phyloP scores from a whole-genome alignment of 345 rosid genomes.

The Hypericum perforatum region DNA sequence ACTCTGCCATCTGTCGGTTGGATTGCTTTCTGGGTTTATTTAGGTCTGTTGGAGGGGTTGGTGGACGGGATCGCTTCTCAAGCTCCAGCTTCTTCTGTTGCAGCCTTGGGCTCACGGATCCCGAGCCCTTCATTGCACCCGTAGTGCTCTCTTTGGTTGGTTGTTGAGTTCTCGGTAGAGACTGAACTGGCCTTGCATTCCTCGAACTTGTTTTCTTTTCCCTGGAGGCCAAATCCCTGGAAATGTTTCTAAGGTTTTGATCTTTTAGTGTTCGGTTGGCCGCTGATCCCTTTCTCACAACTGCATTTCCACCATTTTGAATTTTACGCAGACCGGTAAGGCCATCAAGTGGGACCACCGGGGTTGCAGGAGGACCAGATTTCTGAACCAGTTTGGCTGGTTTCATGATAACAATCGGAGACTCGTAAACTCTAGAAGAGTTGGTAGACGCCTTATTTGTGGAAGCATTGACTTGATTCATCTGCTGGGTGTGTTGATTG shows the following conservation, averaged over 20 bases:
- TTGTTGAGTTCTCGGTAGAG: conserved; percentile 40
- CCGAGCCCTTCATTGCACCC: conserved; percentile 40
- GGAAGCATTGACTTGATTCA: conserved; percentile 23
- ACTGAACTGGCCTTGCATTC: conserved; percentile 24
- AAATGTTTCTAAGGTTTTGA: conserved; percentile 32
- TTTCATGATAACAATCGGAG: conserved; percentile 95
- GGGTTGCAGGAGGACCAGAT: conserved; percentile 44
- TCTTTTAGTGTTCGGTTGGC: conserved; percentile 34
- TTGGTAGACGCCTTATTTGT: conserved; percentile 20
- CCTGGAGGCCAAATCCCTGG: conserved; percentile 29
- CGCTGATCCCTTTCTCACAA: conserved; percentile 26
- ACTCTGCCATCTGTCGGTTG: conserved; percentile 33
- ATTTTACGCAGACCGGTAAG: conserved; percentile 35
- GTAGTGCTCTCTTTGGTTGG: conserved; percentile 34
- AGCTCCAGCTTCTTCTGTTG: conserved; percentile 65
- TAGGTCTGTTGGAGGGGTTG: conserved; percentile 67
- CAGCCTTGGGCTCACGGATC: conserved; percentile 70
- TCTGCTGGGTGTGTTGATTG: conserved; percentile 21
- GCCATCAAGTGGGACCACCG: conserved; percentile 44
- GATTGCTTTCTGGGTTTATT: conserved; percentile 45
- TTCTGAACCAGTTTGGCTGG: conserved; percentile 73
- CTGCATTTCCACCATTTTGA: conserved; percentile 29
- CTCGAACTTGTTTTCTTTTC: conserved; percentile 44
- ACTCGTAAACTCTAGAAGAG: conserved; percentile 46
- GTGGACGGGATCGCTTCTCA: conserved; percentile 74